Base-by-base conservation (phyloP, 768 basidiomycete genomes). In the Lepiota venenata region DNA sequence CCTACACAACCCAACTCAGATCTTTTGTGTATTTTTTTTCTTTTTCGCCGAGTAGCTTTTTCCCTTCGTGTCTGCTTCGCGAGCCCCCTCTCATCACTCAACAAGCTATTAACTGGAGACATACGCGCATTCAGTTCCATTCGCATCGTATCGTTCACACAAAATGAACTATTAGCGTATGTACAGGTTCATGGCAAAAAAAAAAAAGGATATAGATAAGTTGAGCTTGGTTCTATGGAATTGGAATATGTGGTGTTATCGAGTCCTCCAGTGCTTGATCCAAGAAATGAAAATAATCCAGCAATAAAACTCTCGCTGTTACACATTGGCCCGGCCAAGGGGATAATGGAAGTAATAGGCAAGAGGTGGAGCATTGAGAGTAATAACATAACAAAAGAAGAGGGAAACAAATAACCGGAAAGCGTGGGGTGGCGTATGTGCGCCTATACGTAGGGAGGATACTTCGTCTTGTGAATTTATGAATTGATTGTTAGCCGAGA, bases 221-320 rank as follows among this genome's bases (percentile, higher is more conserved):
- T 46, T 29, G 44, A 46, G 27, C 44, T 46, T 46, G 22, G 32
- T 47, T 47, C 46, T 47, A 35, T 47, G 46, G 35, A 47, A 36
- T 47, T n/a, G n/a, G n/a, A n/a, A n/a, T n/a, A n/a, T n/a, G 27
- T 32, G 32, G 9, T 32, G 32, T 32, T 25, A 11, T 8, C 4
- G 32, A 32, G 32, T 32, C 32, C 32, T 32, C 32, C 32, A 32
- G 32, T 32, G 32, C 36, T 49, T 21, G 37, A 40, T 35, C 37
- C 48, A 37, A 37, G 20, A 49, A 37, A n/a, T n/a, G n/a, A n/a
- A 39, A 11, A 47, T 25, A 21, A 38, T 49, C 48, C 48, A 39
- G 38, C 21, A 38, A 22, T 29, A 11, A n/a, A 43, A 43, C 50
- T 32, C 18, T 20, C 35, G 39, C 42, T 35, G 25, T 35, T 8